Evolutionary conservation across 257 asterid species (phyloP), one percentile per base, ranked within the genome.

Genomic region (Haberlea rhodopensis): DNA sequence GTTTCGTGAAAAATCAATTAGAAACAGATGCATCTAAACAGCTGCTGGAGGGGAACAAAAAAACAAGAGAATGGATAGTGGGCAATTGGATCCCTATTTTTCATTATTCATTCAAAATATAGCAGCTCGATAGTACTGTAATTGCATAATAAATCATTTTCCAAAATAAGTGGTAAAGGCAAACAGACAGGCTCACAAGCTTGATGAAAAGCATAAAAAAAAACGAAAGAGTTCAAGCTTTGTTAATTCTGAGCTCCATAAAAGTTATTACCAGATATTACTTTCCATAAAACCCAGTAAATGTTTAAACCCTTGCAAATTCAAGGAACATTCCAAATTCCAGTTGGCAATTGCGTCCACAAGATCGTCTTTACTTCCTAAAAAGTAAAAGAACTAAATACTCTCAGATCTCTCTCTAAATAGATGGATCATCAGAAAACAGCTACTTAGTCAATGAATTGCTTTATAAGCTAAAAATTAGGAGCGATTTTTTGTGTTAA

Each of bases 291-390:
- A 62, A 27, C 53, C 37, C 24, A 13, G 21, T 0, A 3, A 6
- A n/a, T n/a, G 6, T 19, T 71, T 63, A 68, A 46, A 32, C 27
- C 49, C 53, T 43, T 19, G 16, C 21, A 28, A 58, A 19, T 29
- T 58, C 20, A 23, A 29, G 1, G 45, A 18, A n/a, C n/a, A n/a
- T n/a, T n/a, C n/a, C n/a, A n/a, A 27, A 28, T 13, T 46, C 54
- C 59, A 43, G 49, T n/a, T 61, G 62, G 57, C 53, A 22, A 56
- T 40, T 61, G 55, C 65, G 59, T 57, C 49, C 34, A n/a, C n/a
- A n/a, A 24, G 37, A 72, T 57, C 68, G 22, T 11, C 53, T 49
- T 40, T 24, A 69, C 31, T 49, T 4, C 53, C 68, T 15, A 4
- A 3, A 7, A 40, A 67, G 28, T 25, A 4, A n/a, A n/a, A n/a